A percentile compares a stretch with the other conserved stretches of the same genome.
Evolutionary conservation across 2,329 filamentous ascomycete genomes (phyloP).

Genomic region (Cladosporium sp.): DNA sequence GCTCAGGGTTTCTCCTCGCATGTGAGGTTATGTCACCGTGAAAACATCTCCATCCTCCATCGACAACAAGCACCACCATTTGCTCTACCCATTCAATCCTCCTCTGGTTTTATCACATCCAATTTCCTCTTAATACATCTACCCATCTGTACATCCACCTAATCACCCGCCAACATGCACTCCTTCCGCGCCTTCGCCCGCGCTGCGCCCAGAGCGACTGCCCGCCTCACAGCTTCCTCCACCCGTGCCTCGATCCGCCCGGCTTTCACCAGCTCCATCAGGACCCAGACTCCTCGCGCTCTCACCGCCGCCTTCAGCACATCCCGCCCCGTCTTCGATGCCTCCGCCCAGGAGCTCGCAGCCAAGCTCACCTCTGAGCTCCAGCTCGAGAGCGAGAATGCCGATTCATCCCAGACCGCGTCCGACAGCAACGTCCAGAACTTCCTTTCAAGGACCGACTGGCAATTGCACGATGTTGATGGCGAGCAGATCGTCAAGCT

Average conservation of each 20-base stretch:
- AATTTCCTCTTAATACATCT: not conserved
- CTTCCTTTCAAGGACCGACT: slow-evolving; percentile 77
- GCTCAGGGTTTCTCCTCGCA: slow-evolving; percentile 13
- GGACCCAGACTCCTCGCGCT: slow-evolving; percentile 17
- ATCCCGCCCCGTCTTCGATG: slow-evolving; percentile 40
- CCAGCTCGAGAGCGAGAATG: slow-evolving; percentile 75
- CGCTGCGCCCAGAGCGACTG: slow-evolving; percentile 44
- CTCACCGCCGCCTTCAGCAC: slow-evolving; percentile 42
- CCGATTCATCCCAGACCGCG: slow-evolving; percentile 59
- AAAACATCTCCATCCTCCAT: slow-evolving; percentile 13
- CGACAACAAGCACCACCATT: slow-evolving; percentile 4
- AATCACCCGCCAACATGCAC: slow-evolving; percentile 38
- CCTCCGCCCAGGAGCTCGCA: slow-evolving; percentile 74
- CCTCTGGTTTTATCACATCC: not conserved
- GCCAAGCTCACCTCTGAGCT: slow-evolving; percentile 85
- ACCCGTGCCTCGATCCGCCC: slow-evolving; percentile 41
- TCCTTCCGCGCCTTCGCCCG: slow-evolving; percentile 48
- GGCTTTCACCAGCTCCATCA: slow-evolving; percentile 23
- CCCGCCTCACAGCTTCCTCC: slow-evolving; percentile 42
- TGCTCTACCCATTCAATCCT: slow-evolving; percentile 6
- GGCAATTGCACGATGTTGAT: slow-evolving; percentile 70
- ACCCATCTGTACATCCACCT: not conserved
- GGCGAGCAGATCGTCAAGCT: slow-evolving; percentile 88
- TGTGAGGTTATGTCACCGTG: slow-evolving; percentile 13
- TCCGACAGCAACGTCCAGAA: slow-evolving; percentile 67